Evolutionary conservation across 177 flowering plant genomes (phyloP).

Genomic region (Vitis hybrid): DNA sequence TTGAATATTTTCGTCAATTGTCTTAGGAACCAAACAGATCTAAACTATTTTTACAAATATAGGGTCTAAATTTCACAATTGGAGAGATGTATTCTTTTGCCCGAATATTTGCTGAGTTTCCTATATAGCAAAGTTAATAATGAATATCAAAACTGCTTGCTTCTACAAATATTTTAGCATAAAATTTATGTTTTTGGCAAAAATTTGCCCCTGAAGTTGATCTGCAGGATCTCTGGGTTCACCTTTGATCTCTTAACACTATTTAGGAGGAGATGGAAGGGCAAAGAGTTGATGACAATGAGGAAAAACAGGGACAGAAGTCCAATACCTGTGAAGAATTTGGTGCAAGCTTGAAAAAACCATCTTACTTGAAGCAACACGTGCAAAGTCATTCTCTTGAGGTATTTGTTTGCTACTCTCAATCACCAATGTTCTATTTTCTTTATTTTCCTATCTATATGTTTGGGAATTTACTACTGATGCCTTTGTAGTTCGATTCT

Average conservation of each 20-base stretch:
- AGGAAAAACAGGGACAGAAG: slow-evolving; percentile 7
- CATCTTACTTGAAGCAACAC: slow-evolving; percentile 83
- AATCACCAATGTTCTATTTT: neutral
- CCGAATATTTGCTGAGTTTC: no score
- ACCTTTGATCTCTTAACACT: neutral
- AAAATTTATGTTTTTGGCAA: no score
- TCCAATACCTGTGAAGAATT: slow-evolving; percentile 64
- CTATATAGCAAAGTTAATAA: no score
- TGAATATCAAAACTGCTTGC: no score
- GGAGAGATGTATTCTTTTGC: no score
- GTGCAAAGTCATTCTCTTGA: slow-evolving; percentile 81
- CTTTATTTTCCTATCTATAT: neutral
- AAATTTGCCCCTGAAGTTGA: neutral
- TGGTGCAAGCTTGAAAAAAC: slow-evolving; percentile 70
- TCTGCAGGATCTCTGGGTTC: neutral
- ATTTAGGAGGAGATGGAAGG: slow-evolving; percentile 43
- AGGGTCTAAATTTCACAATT: no score
- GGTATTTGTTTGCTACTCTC: slow-evolving; percentile 32
- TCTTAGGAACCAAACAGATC: no score
- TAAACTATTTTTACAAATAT: no score
- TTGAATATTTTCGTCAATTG: no score
- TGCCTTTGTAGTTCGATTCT: no score
- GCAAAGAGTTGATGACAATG: slow-evolving; percentile 12
- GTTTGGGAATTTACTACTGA: neutral
- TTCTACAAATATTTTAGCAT: no score